These are phyloP conservation scores for Dactylonectria estremocensis DNA, from an alignment of 2,329 filamentous ascomycete genomes.

Conservation along the genomic window DNA sequence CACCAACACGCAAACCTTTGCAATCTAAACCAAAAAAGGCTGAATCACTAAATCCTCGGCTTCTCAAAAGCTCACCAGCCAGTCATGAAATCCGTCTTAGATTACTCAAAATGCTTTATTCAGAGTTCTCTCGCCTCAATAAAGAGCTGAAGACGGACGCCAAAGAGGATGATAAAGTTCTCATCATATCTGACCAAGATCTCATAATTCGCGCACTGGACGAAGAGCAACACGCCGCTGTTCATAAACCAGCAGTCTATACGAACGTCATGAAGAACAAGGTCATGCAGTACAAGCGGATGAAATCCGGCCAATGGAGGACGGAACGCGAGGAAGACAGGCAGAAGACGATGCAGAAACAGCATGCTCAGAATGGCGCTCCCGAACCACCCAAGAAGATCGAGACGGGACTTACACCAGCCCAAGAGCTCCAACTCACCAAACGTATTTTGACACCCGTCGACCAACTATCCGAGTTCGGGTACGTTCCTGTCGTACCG, in stretches of 20 bases:
- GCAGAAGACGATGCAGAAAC: constrained; percentile 53
- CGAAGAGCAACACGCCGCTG: constrained; percentile 83
- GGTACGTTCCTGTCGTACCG: constrained; percentile 82
- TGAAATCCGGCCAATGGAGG: constrained; percentile 81
- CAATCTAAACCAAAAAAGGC: constrained; percentile 46
- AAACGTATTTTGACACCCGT: constrained; percentile 76
- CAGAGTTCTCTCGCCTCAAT: constrained; percentile 78
- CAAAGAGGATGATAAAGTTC: constrained; percentile 63
- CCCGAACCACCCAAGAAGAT: constrained; percentile 66
- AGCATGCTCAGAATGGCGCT: constrained; percentile 50
- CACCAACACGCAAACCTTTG: constrained; percentile 34
- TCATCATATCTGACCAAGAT: constrained; percentile 75
- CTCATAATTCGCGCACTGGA: constrained; percentile 80
- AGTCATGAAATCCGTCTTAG: constrained; percentile 69
- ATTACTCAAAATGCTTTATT: constrained; percentile 75
- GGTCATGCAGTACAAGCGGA: constrained; percentile 82
- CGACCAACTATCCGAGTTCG: constrained; percentile 73
- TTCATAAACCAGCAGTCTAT: constrained; percentile 80
- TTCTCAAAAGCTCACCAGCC: constrained; percentile 72
- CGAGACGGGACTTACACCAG: constrained; percentile 76
- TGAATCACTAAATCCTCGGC: constrained; percentile 78
- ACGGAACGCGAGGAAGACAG: constrained; percentile 66
- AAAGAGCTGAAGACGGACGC: constrained; percentile 68
- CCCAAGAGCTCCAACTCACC: constrained; percentile 79
- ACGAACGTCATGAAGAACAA: constrained; percentile 87